Conservation (phyloP, 257 asterid genomes). For the Solanum pinnatisectum region DNA sequence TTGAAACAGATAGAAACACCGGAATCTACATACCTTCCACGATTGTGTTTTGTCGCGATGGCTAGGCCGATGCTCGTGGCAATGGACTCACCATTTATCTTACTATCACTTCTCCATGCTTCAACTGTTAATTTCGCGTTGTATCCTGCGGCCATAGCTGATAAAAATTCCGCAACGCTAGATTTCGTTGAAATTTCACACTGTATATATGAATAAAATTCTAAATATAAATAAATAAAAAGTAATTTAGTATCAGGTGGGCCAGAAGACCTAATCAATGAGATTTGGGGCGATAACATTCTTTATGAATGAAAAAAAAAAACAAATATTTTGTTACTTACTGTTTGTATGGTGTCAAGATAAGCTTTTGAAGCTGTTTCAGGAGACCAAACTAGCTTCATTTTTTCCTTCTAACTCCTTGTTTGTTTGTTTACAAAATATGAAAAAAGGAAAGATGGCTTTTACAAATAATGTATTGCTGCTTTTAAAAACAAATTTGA, state of each 20-base stretch:
- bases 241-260: not conserved
- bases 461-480: not conserved
- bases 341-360: not conserved
- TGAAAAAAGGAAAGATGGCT: not conserved
- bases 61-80: slow-evolving; percentile 18
- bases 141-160: slow-evolving; percentile 38
- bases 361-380: not conserved
- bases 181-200: slow-evolving; percentile 10
- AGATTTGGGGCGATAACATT: not conserved
- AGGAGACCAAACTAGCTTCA: not conserved
- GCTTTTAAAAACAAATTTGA: not conserved
- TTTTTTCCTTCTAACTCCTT: not conserved
- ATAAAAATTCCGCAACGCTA: slow-evolving; percentile 18
- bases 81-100: not conserved
- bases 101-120: slow-evolving; percentile 9
- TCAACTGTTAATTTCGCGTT: slow-evolving; percentile 23
- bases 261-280: not conserved
- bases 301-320: not conserved
- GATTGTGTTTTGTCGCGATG: slow-evolving; percentile 9
- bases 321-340: not conserved
- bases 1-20: not conserved
- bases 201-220: not conserved
- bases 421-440: not conserved
- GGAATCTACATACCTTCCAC: slow-evolving; percentile 17
- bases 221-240: not conserved